Conservation (phyloP, 208 protist species). For the Wallacemonas sp. region DNA sequence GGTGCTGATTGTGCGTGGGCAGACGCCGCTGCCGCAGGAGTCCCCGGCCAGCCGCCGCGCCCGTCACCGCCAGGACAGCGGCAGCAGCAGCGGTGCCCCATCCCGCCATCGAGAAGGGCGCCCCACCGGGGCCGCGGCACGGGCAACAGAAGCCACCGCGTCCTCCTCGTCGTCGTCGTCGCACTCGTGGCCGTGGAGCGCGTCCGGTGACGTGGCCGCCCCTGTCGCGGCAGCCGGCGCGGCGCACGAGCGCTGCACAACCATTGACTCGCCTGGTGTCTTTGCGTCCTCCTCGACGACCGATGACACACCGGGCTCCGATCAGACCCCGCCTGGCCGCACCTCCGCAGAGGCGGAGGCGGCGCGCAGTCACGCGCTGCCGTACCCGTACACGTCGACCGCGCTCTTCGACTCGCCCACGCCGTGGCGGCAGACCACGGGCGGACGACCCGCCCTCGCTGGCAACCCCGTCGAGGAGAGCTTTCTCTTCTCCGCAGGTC, state of each 20-base stretch:
- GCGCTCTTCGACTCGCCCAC: slow-evolving; percentile 13
- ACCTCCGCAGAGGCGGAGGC: too few species aligned
- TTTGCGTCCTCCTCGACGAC: slow-evolving; percentile 9
- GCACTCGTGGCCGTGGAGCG: slow-evolving; percentile 13
- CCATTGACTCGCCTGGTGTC: slow-evolving; percentile 4
- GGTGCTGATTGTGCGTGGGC: slow-evolving; percentile 2
- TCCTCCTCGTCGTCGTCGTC: neutral
- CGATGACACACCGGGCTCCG: neutral
- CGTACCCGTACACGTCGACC: neutral
- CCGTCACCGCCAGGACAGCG: neutral
- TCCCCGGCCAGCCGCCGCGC: neutral
- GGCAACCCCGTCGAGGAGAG: neutral
- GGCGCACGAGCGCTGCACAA: too few species aligned
- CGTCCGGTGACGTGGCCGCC: neutral
- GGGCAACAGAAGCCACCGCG: neutral
- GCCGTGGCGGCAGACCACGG: slow-evolving; percentile 5
- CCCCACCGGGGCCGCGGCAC: neutral
- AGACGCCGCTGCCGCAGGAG: slow-evolving; percentile 8
- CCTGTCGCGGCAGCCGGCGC: neutral
- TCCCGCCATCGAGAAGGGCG: neutral
- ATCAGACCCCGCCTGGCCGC: neutral
- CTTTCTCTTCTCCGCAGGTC: slow-evolving; percentile 4
- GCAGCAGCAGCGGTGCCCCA: neutral
- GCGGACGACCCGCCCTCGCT: slow-evolving; percentile 1
- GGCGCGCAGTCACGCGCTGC: too few species aligned